Evolutionary conservation across 805 yeast species (phyloP).

Genomic region (Cyberlindnera veronae): DNA sequence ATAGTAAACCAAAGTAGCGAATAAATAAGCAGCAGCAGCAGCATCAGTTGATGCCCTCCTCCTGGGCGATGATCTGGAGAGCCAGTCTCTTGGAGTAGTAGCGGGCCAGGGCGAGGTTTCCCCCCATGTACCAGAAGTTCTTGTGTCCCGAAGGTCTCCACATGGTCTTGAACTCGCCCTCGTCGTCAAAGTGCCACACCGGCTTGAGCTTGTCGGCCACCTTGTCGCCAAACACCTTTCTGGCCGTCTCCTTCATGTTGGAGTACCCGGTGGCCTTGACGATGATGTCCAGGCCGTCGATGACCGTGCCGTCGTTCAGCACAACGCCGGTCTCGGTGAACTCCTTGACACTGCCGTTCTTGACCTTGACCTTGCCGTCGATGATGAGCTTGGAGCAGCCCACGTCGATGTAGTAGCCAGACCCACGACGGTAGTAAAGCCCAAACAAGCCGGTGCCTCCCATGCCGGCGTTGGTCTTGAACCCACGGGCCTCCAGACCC

Average conservation of each 20-base stretch:
- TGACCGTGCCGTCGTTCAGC: slow-evolving; percentile 36
- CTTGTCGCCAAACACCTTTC: slow-evolving; percentile 35
- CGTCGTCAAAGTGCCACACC: slow-evolving; percentile 42
- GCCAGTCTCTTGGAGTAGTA: slow-evolving; percentile 38
- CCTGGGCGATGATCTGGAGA: slow-evolving; percentile 37
- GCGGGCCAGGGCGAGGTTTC: slow-evolving; percentile 38
- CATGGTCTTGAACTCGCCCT: slow-evolving; percentile 39
- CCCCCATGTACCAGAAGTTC: slow-evolving; percentile 41
- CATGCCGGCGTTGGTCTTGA: slow-evolving; percentile 39
- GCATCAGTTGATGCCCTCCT: slow-evolving; percentile 25
- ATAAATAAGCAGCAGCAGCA: no score
- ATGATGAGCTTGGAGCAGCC: slow-evolving; percentile 40
- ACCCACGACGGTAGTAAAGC: slow-evolving; percentile 38
- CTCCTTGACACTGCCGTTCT: slow-evolving; percentile 34
- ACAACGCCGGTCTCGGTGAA: slow-evolving; percentile 38
- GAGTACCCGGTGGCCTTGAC: slow-evolving; percentile 45
- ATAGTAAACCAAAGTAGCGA: no score
- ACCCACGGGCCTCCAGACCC: slow-evolving; percentile 35
- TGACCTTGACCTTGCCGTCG: slow-evolving; percentile 37
- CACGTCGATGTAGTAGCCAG: slow-evolving; percentile 46
- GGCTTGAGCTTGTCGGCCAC: slow-evolving; percentile 36
- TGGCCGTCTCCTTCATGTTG: slow-evolving; percentile 40
- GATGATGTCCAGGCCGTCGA: slow-evolving; percentile 35
- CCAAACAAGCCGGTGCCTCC: slow-evolving; percentile 43
- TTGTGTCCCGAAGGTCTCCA: slow-evolving; percentile 40